phyloP scores from a whole-genome alignment of 2,329 filamentous ascomycete genomes.

The Xylariaceae sp. region DNA sequence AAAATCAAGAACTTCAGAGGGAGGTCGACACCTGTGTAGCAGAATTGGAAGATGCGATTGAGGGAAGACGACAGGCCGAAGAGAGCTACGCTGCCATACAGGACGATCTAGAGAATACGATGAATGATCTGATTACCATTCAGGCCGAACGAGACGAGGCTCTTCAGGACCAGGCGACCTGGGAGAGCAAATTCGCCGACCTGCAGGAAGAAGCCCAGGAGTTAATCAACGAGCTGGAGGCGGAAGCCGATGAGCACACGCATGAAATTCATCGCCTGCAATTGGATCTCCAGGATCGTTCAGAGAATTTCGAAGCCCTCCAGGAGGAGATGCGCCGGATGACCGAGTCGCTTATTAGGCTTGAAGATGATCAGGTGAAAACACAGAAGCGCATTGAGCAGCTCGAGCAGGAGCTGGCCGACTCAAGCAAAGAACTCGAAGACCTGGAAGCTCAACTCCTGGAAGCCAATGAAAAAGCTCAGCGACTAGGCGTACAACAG shows the following conservation, averaged over 20 bases:
- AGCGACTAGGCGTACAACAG: conserved; percentile 81
- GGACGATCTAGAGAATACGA: conserved; percentile 71
- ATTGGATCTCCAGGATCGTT: conserved; percentile 66
- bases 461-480: conserved; percentile 81
- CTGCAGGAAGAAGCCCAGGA: conserved; percentile 60
- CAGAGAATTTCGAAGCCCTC: conserved; percentile 84
- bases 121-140: conserved; percentile 72
- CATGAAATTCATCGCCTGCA: conserved; percentile 66
- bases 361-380: conserved; percentile 83
- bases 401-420: conserved; percentile 74
- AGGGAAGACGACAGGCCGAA: conserved; percentile 56
- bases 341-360: conserved; percentile 75
- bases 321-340: conserved; percentile 91
- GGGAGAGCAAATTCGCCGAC: conserved; percentile 57
- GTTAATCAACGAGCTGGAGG: conserved; percentile 62
- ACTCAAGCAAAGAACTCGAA: conserved; percentile 82
- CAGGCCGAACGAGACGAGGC: conserved; percentile 85
- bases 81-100: conserved; percentile 59
- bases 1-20: conserved; percentile 81
- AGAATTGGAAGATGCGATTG: conserved; percentile 70
- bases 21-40: conserved; percentile 75
- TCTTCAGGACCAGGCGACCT: conserved; percentile 56
- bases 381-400: conserved; percentile 74
- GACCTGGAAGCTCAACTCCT: conserved; percentile 76
- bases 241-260: conserved; percentile 66